These are phyloP conservation scores for Candida ulmi DNA, from an alignment of 805 yeast genomes.

Conservation along the genomic window DNA sequence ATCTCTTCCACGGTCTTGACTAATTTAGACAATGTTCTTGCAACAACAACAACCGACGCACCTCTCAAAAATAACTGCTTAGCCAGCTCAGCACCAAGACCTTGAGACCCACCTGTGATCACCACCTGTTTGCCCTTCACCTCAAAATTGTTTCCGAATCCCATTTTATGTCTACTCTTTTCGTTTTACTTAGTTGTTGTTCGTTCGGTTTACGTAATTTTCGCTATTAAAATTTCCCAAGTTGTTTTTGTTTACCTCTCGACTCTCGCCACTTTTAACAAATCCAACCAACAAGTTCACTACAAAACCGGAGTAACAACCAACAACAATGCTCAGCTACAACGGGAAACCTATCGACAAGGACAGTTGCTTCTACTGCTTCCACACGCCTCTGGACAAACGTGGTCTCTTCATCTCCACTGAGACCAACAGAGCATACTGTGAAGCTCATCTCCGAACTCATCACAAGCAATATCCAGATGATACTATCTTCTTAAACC, in stretches of 20 bases:
- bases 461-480: slow-evolving; percentile 55
- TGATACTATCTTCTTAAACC: slow-evolving; percentile 46
- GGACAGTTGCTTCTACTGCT: slow-evolving; percentile 88
- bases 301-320: too few species aligned
- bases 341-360: slow-evolving; percentile 48
- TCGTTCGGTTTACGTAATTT: neutral
- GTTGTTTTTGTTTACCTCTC: neutral
- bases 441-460: slow-evolving; percentile 51
- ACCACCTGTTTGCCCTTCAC: slow-evolving; percentile 45
- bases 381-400: slow-evolving; percentile 54
- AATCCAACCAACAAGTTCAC: neutral
- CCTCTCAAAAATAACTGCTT: slow-evolving; percentile 43
- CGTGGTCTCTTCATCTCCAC: slow-evolving; percentile 74
- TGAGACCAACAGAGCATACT: slow-evolving; percentile 64
- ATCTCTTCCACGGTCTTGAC: slow-evolving; percentile 42
- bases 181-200: neutral
- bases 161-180: neutral
- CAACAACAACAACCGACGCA: slow-evolving; percentile 67
- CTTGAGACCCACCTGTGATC: slow-evolving; percentile 94
- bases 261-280: neutral
- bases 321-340: slow-evolving; percentile 8
- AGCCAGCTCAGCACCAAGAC: slow-evolving; percentile 81
- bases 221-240: neutral
- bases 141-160: slow-evolving; percentile 15
- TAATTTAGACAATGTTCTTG: slow-evolving; percentile 66